Percentiles rank a stretch among this genome's conserved stretches.
These are phyloP conservation scores for Pichia membranifaciens DNA, from an alignment of 805 yeast species.

Conservation along the genomic window DNA sequence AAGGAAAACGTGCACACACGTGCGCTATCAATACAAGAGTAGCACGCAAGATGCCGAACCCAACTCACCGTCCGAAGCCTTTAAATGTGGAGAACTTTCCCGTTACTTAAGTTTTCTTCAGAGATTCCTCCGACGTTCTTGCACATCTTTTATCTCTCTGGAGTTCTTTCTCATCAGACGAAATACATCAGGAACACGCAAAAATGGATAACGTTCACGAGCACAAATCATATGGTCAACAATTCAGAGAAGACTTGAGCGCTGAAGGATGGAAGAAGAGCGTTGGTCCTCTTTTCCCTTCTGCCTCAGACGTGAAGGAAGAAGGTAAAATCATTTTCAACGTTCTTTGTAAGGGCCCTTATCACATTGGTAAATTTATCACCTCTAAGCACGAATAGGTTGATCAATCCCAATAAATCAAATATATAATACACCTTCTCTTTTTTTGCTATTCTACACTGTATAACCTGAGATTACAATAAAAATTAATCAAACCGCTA, in stretches of 20 bases:
- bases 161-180: not conserved
- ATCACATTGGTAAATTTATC: conserved; percentile 6
- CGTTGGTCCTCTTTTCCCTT: conserved; percentile 5
- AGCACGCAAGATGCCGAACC: not conserved
- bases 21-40: not conserved
- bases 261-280: conserved; percentile 4
- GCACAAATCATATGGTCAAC: conserved; percentile 7
- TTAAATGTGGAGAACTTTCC: no score
- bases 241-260: conserved; percentile 10
- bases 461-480: no score
- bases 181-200: no score
- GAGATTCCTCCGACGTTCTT: no score
- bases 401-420: no score
- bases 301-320: not conserved
- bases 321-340: conserved; percentile 9
- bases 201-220: conserved; percentile 8
- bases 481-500: no score
- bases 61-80: no score
- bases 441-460: no score
- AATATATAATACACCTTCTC: no score
- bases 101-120: not conserved
- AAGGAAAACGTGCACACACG: conserved; percentile 2
- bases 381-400: conserved; percentile 5
- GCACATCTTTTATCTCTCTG: no score
- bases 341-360: conserved; percentile 2